Evolutionary conservation across 73 alveolate species (phyloP).

Genomic region (Tetrahymena thermophila): DNA sequence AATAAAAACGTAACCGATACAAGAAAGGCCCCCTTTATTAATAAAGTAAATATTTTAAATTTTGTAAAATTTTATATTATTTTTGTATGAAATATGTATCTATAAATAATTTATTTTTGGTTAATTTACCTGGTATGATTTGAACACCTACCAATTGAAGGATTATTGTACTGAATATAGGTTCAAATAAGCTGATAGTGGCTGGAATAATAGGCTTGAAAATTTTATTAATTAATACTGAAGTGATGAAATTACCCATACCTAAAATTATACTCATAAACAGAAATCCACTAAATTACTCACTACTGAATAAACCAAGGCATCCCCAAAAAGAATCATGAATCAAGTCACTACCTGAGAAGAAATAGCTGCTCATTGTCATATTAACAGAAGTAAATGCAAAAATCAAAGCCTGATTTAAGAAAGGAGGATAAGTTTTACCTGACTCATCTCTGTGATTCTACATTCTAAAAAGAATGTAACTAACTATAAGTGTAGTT

Average conservation of each 20-base stretch:
- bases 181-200: conserved; percentile 28
- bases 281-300: conserved; percentile 22
- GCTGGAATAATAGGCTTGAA: conserved; percentile 39
- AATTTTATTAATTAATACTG: conserved; percentile 11
- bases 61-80: background rate
- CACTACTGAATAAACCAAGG: conserved; percentile 19
- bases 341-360: conserved; percentile 9
- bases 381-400: conserved; percentile 13
- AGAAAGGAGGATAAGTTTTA: conserved; percentile 19
- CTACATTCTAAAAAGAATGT: background rate
- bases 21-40: background rate
- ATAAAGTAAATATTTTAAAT: background rate
- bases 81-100: background rate
- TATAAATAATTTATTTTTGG: background rate
- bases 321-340: conserved; percentile 38
- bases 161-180: conserved; percentile 14
- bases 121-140: background rate
- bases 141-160: conserved; percentile 9
- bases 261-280: conserved; percentile 21
- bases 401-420: background rate
- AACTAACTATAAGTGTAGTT: conserved; percentile 1
- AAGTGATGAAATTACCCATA: conserved; percentile 23
- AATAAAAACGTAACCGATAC: background rate
- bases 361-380: conserved; percentile 18
- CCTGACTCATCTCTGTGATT: conserved; percentile 13